These are phyloP conservation scores for Elongisporangium anandrum DNA, from an alignment of 352 stramenopile species.

Conservation along the genomic window DNA sequence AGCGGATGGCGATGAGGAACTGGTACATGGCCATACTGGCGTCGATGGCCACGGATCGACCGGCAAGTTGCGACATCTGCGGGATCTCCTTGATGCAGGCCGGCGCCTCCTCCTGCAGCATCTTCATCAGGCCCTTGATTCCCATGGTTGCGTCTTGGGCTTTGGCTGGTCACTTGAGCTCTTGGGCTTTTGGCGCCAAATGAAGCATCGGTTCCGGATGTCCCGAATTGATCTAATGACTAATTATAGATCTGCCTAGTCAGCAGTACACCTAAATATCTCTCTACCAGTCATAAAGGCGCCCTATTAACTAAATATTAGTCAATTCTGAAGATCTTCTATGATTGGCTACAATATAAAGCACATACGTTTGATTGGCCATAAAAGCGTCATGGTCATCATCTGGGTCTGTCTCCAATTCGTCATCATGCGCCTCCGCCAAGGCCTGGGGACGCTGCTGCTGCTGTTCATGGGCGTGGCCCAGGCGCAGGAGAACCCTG, in stretches of 20 bases:
- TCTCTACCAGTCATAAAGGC: too few species aligned
- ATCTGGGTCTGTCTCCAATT: background rate
- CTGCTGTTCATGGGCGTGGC: background rate
- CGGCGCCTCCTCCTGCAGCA: constrained; percentile 96
- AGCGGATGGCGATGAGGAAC: constrained; percentile 93
- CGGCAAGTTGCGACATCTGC: constrained; percentile 92
- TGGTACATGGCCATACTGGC: constrained; percentile 99
- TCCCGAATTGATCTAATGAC: background rate
- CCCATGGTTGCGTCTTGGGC: constrained; percentile 80
- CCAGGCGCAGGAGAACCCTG: background rate
- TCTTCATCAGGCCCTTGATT: constrained; percentile 99
- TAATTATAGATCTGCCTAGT: background rate
- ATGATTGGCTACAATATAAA: background rate
- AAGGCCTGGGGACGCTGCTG: background rate
- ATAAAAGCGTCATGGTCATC: background rate
- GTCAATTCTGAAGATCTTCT: background rate
- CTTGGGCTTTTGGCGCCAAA: background rate
- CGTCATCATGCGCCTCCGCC: background rate
- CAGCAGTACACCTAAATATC: too few species aligned
- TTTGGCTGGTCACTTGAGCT: background rate
- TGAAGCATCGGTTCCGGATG: background rate
- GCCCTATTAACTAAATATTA: background rate
- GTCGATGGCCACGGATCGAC: constrained; percentile 97
- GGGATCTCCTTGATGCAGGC: constrained; percentile 94
- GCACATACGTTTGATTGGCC: background rate